Conservation (phyloP, 2,329 filamentous ascomycete species). For the Aspergillus flavus region DNA sequence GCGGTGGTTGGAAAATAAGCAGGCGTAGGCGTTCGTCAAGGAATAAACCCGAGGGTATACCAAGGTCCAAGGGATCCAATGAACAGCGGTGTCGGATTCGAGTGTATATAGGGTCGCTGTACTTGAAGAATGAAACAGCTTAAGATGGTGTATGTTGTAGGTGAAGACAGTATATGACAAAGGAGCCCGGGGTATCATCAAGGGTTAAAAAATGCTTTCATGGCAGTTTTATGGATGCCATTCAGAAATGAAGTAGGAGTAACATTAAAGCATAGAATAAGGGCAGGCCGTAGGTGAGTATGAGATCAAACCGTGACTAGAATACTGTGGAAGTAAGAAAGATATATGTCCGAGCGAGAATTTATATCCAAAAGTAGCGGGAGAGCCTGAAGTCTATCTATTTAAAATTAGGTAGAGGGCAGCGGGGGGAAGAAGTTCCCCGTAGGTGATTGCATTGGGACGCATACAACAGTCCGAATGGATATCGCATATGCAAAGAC, state of each 20-base stretch:
- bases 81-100: not conserved
- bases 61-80: not conserved
- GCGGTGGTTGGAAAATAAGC: not conserved
- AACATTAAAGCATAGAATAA: not conserved
- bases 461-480: slow-evolving; percentile 20
- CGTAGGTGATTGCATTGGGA: slow-evolving; percentile 17
- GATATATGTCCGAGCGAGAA: slow-evolving; percentile 13
- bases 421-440: slow-evolving; percentile 11
- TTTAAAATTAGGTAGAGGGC: slow-evolving; percentile 13
- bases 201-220: not conserved
- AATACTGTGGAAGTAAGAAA: slow-evolving; percentile 5
- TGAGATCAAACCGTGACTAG: not conserved
- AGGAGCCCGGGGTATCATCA: not conserved
- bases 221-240: not conserved
- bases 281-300: not conserved
- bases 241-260: not conserved
- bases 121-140: slow-evolving; percentile 8
- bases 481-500: slow-evolving; percentile 17
- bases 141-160: not conserved
- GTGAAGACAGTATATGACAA: not conserved
- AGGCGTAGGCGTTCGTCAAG: not conserved
- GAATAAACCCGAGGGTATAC: not conserved
- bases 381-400: slow-evolving; percentile 19
- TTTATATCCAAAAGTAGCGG: slow-evolving; percentile 4
- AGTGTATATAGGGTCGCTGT: not conserved